Evolutionary conservation across 2,329 filamentous ascomycete genomes (phyloP).

Genomic region (Pseudocercospora crystallina): DNA sequence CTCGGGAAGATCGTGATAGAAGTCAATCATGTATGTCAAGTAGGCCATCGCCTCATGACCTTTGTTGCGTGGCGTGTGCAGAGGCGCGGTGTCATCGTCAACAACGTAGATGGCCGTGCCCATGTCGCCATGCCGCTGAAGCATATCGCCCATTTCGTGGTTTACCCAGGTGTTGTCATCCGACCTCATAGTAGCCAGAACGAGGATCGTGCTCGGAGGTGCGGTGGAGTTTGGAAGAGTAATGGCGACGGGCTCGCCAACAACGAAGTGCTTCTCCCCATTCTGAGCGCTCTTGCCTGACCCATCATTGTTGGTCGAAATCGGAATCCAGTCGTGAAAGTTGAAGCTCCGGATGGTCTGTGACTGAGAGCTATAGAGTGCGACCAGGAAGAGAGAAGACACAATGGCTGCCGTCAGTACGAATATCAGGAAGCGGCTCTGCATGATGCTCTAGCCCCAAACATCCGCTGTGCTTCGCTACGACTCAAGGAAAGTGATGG

Average conservation of each 20-base stretch:
- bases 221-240: background rate
- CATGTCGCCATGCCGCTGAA: slow-evolving; percentile 11
- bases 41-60: slow-evolving; percentile 65
- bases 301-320: too few species aligned
- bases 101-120: slow-evolving; percentile 20
- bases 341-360: background rate
- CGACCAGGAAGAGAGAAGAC: slow-evolving; percentile 3
- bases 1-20: slow-evolving; percentile 59
- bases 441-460: background rate
- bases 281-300: too few species aligned
- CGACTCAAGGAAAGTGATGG: too few species aligned
- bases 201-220: slow-evolving; percentile 12
- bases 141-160: slow-evolving; percentile 19
- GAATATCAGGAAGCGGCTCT: slow-evolving; percentile 2
- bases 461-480: too few species aligned
- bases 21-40: slow-evolving; percentile 61
- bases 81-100: slow-evolving; percentile 37
- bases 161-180: slow-evolving; percentile 21
- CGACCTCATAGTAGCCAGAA: slow-evolving; percentile 18
- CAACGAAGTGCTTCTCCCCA: background rate
- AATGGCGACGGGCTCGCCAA: background rate
- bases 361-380: slow-evolving; percentile 3
- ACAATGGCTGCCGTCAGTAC: slow-evolving; percentile 7
- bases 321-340: too few species aligned
- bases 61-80: slow-evolving; percentile 57